These are phyloP conservation scores for Diaporthe longicolla DNA, from an alignment of 2,329 filamentous ascomycete species.

Conservation along the genomic window DNA sequence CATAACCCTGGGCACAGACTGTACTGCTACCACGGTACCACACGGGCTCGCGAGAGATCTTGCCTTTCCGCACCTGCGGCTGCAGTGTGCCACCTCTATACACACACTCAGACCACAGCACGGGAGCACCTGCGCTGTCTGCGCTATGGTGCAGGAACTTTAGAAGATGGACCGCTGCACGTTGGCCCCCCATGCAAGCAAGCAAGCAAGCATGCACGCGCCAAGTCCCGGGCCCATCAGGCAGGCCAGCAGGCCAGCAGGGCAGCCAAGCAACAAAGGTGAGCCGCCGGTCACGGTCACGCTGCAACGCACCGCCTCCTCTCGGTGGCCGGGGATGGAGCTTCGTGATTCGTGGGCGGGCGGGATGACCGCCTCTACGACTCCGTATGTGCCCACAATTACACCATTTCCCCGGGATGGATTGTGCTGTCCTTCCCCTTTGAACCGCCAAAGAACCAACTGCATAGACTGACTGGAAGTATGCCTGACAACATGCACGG, in stretches of 20 bases:
- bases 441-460: not conserved
- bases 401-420: constrained; percentile 8
- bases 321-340: constrained; percentile 12
- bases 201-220: not conserved
- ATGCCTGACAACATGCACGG: constrained; percentile 2
- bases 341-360: constrained; percentile 22
- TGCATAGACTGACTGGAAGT: not conserved
- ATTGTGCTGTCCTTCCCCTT: not conserved
- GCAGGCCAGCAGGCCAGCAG: not conserved
- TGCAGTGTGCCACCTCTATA: constrained; percentile 1
- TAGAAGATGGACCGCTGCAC: not conserved
- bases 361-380: constrained; percentile 13
- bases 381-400: not conserved
- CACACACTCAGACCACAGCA: too few species aligned
- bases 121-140: not conserved
- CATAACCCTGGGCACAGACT: constrained; percentile 33
- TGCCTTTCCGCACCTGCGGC: constrained; percentile 27
- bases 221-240: constrained; percentile 12
- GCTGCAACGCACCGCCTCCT: constrained; percentile 25
- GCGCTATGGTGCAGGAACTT: not conserved
- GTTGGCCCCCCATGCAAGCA: not conserved
- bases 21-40: constrained; percentile 13
- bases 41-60: constrained; percentile 17
- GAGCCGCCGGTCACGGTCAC: constrained; percentile 10
- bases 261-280: not conserved